These are phyloP conservation scores for Mycena metata DNA, from an alignment of 768 basidiomycete species.

Conservation along the genomic window DNA sequence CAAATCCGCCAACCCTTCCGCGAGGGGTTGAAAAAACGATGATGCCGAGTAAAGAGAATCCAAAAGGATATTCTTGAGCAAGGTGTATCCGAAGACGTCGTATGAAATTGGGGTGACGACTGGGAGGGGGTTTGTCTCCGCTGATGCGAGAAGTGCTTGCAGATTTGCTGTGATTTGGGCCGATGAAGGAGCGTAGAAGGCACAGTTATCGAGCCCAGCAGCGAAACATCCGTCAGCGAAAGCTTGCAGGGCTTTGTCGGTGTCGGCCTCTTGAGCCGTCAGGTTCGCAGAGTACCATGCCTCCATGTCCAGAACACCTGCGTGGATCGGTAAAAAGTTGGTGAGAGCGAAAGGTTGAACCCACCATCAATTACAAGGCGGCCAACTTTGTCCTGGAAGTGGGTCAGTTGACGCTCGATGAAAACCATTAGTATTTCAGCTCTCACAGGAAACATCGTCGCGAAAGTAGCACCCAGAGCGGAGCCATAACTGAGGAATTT, in stretches of 20 bases:
- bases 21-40: slow-evolving; percentile 27
- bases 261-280: not conserved
- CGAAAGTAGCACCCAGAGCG: slow-evolving; percentile 7
- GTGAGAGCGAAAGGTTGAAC: not conserved
- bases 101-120: slow-evolving; percentile 6
- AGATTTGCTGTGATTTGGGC: slow-evolving; percentile 7
- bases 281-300: slow-evolving; percentile 7
- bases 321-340: not conserved
- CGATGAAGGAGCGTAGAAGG: slow-evolving; percentile 20
- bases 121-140: slow-evolving; percentile 11
- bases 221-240: slow-evolving; percentile 27
- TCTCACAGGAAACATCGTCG: slow-evolving; percentile 1
- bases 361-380: slow-evolving; percentile 26
- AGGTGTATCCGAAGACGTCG: no score
- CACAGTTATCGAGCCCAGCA: slow-evolving; percentile 17
- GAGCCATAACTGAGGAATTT: not conserved
- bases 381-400: slow-evolving; percentile 21
- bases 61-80: slow-evolving; percentile 16
- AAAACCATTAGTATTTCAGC: not conserved
- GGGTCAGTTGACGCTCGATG: not conserved
- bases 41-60: slow-evolving; percentile 10
- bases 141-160: not conserved
- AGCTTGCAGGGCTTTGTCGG: slow-evolving; percentile 15
- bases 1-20: slow-evolving; percentile 51
- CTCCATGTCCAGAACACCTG: slow-evolving; percentile 19